A percentile compares a stretch with the other conserved stretches of the same genome.
Evolutionary conservation across 257 asterid genomes (phyloP).

Genomic region (Solanum chaucha): DNA sequence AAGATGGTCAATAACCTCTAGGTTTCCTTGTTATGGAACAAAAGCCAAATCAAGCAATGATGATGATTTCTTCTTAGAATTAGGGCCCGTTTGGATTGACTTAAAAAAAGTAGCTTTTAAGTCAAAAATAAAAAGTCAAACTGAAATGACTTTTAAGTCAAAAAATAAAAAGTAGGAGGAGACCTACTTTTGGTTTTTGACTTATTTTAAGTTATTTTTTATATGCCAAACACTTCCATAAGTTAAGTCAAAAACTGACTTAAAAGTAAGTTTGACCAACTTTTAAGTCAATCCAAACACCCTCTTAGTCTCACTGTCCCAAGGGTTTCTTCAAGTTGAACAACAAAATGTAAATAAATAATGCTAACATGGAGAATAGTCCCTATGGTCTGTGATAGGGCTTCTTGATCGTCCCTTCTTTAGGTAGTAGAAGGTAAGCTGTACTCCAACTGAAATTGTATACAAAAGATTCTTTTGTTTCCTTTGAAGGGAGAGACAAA

Average conservation of each 20-base stretch:
- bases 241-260: too few species aligned
- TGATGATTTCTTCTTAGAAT: background rate
- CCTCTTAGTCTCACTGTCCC: background rate
- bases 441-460: background rate
- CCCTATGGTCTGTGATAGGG: background rate
- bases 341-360: background rate
- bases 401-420: background rate
- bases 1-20: background rate
- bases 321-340: background rate
- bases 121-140: too few species aligned
- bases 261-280: too few species aligned
- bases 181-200: too few species aligned
- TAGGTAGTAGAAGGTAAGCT: background rate
- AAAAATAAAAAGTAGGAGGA: too few species aligned
- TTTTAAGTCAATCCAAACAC: too few species aligned
- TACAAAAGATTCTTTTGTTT: background rate
- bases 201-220: too few species aligned
- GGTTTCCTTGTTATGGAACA: background rate
- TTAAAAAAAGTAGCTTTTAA: too few species aligned
- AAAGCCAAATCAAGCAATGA: background rate
- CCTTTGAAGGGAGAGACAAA: background rate
- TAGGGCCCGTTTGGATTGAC: too few species aligned
- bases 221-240: too few species aligned
- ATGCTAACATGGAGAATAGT: background rate
- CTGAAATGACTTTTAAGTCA: too few species aligned